Evolutionary conservation across 2,329 filamentous ascomycete genomes (phyloP), one percentile per base, ranked within the genome.

Genomic region (Furcasterigmium sp.): DNA sequence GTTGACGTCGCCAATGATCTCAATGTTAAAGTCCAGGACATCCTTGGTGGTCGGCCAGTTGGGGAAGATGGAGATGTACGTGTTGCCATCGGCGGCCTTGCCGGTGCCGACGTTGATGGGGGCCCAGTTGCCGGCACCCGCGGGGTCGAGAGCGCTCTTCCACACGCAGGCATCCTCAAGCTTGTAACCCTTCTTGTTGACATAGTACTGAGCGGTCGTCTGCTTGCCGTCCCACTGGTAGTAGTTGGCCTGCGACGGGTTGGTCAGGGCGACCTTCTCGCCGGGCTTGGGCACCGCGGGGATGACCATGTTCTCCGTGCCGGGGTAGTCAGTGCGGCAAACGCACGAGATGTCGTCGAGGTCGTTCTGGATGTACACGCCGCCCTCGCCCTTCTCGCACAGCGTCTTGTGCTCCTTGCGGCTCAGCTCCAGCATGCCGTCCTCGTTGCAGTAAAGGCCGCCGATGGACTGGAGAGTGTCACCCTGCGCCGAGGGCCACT

Each of bases 251-350:
- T 83, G 80, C 51, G 85, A 69, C 37, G 91, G 86, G 72, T 88
- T 91, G 60, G 87, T 88, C 51, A 98, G 69, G 28, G 73, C 66
- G 47, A 80, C 69, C 20, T 68, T 75, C 39, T 67, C 56, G 46
- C 86, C 86, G 41, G 85, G 67, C 5, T 64, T 52, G 35, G 84
- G 74, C 45, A 80, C 67, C 37, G 91, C 69, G 37, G 91, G 87
- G 46, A 97, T 77, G 43, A 86, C 87, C 82, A 95, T 91, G 55
- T 75, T 75, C 72, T 98, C 93, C 46, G 82, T 90, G 59, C 90
- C 91, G 49, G 93, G 93, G 69, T 98, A 98, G 64, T 96, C 90
- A 52, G 93, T 97, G 64, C 89, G 89, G 80, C 93, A 98, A 54
- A 95, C 78, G 36, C 85, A 77, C 21, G 87, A 84, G 35, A 76